Evolutionary conservation across 176 grass and related monocot genomes (phyloP).

Genomic region (Aegilops umbellulata): DNA sequence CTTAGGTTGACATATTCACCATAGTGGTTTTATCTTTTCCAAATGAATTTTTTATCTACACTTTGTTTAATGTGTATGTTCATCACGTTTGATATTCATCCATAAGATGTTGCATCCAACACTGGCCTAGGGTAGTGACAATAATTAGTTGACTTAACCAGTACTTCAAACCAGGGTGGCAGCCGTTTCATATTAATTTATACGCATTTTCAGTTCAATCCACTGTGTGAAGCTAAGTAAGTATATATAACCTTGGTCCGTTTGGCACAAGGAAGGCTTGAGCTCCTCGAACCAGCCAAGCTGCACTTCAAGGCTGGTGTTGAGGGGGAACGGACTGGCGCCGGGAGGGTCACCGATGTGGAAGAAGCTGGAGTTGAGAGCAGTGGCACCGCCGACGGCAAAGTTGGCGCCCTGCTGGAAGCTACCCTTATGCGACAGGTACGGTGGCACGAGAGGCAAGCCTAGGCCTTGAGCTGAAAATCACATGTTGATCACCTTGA

Average conservation of each 20-base stretch:
- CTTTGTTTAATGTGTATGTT: background rate
- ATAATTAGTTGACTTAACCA: too few species aligned
- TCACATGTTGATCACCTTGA: background rate
- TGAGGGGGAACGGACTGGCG: conserved; percentile 17
- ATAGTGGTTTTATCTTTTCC: background rate
- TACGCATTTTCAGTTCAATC: background rate
- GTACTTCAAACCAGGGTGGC: too few species aligned
- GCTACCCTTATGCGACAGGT: conserved; percentile 17
- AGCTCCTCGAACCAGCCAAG: conserved; percentile 39
- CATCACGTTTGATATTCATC: background rate
- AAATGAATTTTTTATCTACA: background rate
- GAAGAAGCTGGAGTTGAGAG: conserved; percentile 26
- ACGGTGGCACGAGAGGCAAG: conserved; percentile 34
- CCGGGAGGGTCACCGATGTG: background rate
- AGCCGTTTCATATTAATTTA: background rate
- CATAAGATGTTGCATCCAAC: background rate
- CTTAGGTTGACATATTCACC: background rate
- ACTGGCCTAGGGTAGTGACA: too few species aligned
- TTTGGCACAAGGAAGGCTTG: conserved; percentile 35
- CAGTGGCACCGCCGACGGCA: conserved; percentile 27
- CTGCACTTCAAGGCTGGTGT: conserved; percentile 33
- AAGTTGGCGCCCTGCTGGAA: conserved; percentile 42
- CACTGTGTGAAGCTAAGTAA: background rate
- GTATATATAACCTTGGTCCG: conserved; percentile 7
- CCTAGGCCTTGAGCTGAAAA: conserved; percentile 7